A percentile compares a stretch with the other conserved stretches of the same genome.
phyloP scores from a whole-genome alignment of 2,329 filamentous ascomycete species.

The Cordyceps farinosa region DNA sequence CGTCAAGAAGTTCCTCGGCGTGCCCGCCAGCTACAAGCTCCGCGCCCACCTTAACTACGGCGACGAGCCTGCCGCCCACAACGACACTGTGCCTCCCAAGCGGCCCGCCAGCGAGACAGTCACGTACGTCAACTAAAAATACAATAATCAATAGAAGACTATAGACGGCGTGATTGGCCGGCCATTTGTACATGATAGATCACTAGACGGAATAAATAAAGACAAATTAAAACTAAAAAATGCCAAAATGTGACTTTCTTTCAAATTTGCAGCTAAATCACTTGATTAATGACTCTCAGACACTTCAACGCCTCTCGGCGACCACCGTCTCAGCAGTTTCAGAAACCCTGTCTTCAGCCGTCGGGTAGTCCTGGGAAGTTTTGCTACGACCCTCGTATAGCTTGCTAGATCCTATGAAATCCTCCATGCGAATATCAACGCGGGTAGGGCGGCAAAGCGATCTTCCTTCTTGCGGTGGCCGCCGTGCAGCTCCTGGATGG shows the following conservation, averaged over 20 bases:
- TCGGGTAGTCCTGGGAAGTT: neutral
- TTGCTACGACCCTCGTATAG: constrained; percentile 1
- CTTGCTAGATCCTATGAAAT: neutral
- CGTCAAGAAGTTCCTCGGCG: constrained; percentile 55
- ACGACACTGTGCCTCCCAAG: constrained; percentile 57
- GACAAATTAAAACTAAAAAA: neutral
- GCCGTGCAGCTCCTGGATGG: constrained; percentile 39
- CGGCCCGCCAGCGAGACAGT: constrained; percentile 60
- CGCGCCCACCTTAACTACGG: constrained; percentile 85
- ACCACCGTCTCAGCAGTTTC: neutral
- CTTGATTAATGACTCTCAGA: neutral
- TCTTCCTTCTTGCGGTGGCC: constrained; percentile 34
- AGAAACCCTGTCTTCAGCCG: neutral
- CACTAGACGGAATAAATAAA: neutral
- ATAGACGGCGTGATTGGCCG: constrained; percentile 2
- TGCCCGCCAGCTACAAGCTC: constrained; percentile 68
- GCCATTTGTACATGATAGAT: constrained; percentile 7
- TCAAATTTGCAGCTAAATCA: no score
- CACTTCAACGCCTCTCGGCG: neutral
- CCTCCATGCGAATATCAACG: neutral
- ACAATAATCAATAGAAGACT: neutral
- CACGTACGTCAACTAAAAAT: constrained; percentile 12
- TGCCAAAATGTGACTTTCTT: neutral
- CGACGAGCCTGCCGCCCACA: constrained; percentile 51
- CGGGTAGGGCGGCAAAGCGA: neutral